Evolutionary conservation across 1,284 basidiomycete genomes (phyloP).

Genomic region (Thelephora terrestris): DNA sequence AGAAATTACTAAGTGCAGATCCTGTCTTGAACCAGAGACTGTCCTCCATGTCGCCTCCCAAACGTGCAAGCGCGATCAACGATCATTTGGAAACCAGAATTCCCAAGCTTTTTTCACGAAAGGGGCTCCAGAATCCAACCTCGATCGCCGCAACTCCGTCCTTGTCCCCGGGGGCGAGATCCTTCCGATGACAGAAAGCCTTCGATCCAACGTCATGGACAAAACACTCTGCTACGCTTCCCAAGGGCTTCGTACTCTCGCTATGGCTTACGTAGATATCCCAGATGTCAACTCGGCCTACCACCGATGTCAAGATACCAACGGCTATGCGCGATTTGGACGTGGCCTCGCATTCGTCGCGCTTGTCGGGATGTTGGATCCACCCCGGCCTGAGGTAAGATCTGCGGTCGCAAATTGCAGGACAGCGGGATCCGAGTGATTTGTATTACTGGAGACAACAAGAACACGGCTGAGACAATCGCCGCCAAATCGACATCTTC

Average conservation of each 20-base stretch:
- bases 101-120: constrained; percentile 82
- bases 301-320: constrained; percentile 70
- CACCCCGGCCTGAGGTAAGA: constrained; percentile 90
- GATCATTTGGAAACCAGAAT: constrained; percentile 70
- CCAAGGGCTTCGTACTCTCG: constrained; percentile 83
- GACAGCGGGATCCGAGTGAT: constrained; percentile 94
- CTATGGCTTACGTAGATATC: constrained; percentile 80
- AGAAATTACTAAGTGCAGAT: constrained; percentile 71
- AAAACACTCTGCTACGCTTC: constrained; percentile 68
- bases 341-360: constrained; percentile 89
- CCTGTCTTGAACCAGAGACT: constrained; percentile 46
- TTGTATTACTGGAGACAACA: constrained; percentile 98
- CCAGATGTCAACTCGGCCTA: constrained; percentile 68
- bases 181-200: constrained; percentile 50
- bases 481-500: constrained; percentile 93
- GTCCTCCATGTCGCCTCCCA: constrained; percentile 41
- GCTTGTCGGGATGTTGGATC: constrained; percentile 96
- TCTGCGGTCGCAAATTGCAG: constrained; percentile 84
- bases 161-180: constrained; percentile 54
- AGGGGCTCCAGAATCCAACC: constrained; percentile 91
- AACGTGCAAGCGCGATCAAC: constrained; percentile 77
- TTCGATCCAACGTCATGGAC: constrained; percentile 55
- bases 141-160: constrained; percentile 78
- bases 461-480: constrained; percentile 95
- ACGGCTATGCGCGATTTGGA: constrained; percentile 86